phyloP scores from a whole-genome alignment of 306 rosid species.

The Lotus japonicus region DNA sequence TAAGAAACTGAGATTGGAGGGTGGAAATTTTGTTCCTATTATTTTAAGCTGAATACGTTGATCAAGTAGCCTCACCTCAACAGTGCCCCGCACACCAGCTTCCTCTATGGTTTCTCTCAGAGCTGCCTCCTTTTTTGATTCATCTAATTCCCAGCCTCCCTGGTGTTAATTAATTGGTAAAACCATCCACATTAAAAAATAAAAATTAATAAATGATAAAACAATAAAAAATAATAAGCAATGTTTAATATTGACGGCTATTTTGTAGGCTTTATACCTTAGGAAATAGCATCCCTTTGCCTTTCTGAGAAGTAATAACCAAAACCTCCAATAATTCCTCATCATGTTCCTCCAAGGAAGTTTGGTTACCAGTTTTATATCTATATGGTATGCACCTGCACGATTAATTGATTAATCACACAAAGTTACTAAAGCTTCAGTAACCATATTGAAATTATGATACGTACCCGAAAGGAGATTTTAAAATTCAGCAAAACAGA shows the following conservation, averaged over 20 bases:
- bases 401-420: too few relatives aligned
- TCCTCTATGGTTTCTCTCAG: conserved; percentile 71
- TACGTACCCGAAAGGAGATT: too few relatives aligned
- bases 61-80: conserved; percentile 40
- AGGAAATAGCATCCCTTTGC: conserved; percentile 73
- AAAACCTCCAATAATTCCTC: conserved; percentile 75
- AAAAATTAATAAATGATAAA: background rate
- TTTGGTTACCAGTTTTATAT: conserved; percentile 31
- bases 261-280: conserved; percentile 38
- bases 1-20: too few relatives aligned
- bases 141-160: conserved; percentile 95
- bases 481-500: too few relatives aligned
- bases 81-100: conserved; percentile 73
- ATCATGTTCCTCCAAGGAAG: conserved; percentile 16
- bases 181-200: background rate
- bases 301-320: conserved; percentile 78
- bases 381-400: conserved; percentile 87
- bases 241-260: background rate
- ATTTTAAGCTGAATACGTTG: background rate
- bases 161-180: conserved; percentile 18
- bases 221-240: background rate
- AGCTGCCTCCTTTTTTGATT: conserved; percentile 82
- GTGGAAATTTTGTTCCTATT: too few relatives aligned
- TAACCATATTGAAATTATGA: background rate
- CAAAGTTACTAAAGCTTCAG: background rate